Conservation (phyloP, 345 rosid genomes). For the Barbarea vulgaris region DNA sequence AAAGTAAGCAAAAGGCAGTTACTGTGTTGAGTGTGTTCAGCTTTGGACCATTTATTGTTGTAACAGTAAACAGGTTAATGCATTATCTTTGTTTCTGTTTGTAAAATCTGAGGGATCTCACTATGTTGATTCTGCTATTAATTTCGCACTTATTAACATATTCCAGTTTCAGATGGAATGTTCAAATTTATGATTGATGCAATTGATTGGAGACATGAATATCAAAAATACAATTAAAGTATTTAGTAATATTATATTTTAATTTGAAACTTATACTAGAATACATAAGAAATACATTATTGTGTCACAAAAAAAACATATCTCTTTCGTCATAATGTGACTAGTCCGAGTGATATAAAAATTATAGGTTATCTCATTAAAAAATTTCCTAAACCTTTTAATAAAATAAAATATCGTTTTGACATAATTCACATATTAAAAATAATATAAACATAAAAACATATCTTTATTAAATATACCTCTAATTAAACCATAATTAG, state of each 20-base stretch:
- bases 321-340: neutral
- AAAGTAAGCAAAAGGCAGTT: slow-evolving; percentile 19
- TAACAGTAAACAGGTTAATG: neutral
- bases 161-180: neutral
- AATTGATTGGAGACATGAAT: neutral
- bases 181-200: slow-evolving; percentile 13
- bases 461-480: too few relatives aligned
- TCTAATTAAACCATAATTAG: too few relatives aligned
- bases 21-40: slow-evolving; percentile 1
- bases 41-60: slow-evolving; percentile 29
- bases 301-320: too few relatives aligned
- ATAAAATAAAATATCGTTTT: too few relatives aligned
- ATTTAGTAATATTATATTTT: neutral
- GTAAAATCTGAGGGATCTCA: neutral
- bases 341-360: neutral
- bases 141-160: slow-evolving; percentile 1
- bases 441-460: too few relatives aligned
- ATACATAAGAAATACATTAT: neutral
- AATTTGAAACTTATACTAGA: neutral
- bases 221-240: neutral
- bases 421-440: too few relatives aligned
- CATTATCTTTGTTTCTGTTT: neutral
- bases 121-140: slow-evolving; percentile 6
- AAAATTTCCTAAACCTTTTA: too few relatives aligned
- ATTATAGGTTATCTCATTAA: too few relatives aligned